These are phyloP conservation scores for Euphorbia lathyris DNA, from an alignment of 345 rosid genomes.

Conservation along the genomic window DNA sequence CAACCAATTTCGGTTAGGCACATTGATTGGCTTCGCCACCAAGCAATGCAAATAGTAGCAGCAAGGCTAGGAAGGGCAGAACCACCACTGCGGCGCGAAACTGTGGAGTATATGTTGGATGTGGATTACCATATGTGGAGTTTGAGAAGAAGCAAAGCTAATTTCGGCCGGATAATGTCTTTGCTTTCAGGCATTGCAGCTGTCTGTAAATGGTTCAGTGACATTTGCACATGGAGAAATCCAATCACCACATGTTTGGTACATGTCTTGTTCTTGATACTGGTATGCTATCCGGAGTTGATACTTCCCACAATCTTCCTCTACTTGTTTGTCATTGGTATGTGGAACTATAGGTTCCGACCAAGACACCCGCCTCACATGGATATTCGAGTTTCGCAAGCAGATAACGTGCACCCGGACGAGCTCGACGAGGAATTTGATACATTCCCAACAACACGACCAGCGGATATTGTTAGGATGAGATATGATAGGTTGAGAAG, in stretches of 20 bases:
- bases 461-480: constrained; percentile 26
- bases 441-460: constrained; percentile 17
- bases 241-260: constrained; percentile 31
- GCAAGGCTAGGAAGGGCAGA: constrained; percentile 29
- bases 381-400: constrained; percentile 26
- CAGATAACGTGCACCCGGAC: constrained; percentile 22
- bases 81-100: constrained; percentile 31
- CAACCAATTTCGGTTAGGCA: constrained; percentile 28
- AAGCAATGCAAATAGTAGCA: constrained; percentile 32
- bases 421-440: constrained; percentile 37
- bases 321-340: constrained; percentile 29
- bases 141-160: constrained; percentile 33
- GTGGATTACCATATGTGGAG: constrained; percentile 31
- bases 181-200: constrained; percentile 22
- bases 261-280: constrained; percentile 29
- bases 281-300: constrained; percentile 33
- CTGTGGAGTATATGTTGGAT: constrained; percentile 32
- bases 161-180: constrained; percentile 28
- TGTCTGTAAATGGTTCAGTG: constrained; percentile 28
- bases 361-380: constrained; percentile 33
- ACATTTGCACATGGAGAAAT: constrained; percentile 34
- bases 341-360: constrained; percentile 35
- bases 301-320: constrained; percentile 31
- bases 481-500: constrained; percentile 32
- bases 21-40: constrained; percentile 29